Evolutionary conservation across 345 rosid species (phyloP), one percentile per base, ranked within the genome.

Genomic region (Gynandropsis gynandra): DNA sequence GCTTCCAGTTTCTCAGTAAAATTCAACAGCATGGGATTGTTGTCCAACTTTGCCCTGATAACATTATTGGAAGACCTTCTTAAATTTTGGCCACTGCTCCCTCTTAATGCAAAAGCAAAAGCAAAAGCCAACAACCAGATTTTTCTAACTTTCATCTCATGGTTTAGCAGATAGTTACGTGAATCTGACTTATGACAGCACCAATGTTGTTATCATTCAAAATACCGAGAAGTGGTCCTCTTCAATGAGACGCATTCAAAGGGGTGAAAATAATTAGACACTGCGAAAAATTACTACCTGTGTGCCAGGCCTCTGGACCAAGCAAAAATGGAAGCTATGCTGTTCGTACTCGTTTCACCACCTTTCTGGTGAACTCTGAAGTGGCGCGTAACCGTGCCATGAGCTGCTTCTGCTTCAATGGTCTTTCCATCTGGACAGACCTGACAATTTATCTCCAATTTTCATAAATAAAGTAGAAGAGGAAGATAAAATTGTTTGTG

Each of bases 361-460:
- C 92, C 95, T 70, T 78, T 83, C 72, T 87, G 79, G 49, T 87
- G 87, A 67, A 87, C 83, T 49, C 89, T 72, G 71, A 66, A 83
- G 72, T 87, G 93, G 35, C 94, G 81, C 12, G 94, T 87, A 53
- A 87, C 89, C 4, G 89, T 87, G 15, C 94, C 93, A 68, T 87
- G 93, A 27, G 89, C 94, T 54, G 89, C 94, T 72, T 87, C 89
- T 12, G 86, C 83, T 74, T 86, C 95, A 8, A 80, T 83, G 21
- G 95, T 87, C 67, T 79, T 87, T 18, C 96, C 96, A 63, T 87
- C 96, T 1, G 96, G 96, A 74, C 97, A 86, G 41, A 86, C 90
- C 97, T 86, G 64, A n/a, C 47, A 66, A 63, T 9, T 16, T 43
- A 31, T 50, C 32, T 16, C 54, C 68, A 57, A 32, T 14, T 20